Evolutionary conservation across 75 land plant genomes (phyloP), one percentile per base, ranked within the genome.

Genomic region (Gnetum montanum): DNA sequence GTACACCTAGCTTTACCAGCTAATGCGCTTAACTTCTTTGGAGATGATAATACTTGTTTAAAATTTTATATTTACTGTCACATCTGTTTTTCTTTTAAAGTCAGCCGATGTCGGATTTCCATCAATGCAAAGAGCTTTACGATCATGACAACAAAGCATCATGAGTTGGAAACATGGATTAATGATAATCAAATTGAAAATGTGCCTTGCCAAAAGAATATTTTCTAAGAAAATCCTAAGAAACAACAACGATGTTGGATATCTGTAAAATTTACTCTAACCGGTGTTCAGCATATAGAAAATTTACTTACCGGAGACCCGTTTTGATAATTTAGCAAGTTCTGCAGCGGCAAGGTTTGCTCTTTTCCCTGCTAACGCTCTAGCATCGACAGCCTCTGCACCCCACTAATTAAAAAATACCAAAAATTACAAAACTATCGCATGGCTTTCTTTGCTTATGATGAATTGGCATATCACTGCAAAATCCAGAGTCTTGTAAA

Each of bases 281-380:
- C 10, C 41, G 15, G 15, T 40, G 15, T 40, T 10, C 41, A 40
- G n/a, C n/a, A n/a, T n/a, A n/a, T n/a, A 66, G 4, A 45, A 33
- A 27, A 66, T 31, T 28, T 49, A 6, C 63, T 74, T 38, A 89
- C 95, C 86, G 57, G 67, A 70, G 12, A 87, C 83, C 66, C 83
- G 78, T 54, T 56, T 80, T 31, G 97, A 86, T n/a, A 94, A 62
- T 37, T 94, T 94, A 19, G 88, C 83, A 36, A 94, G 70, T 62
- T 94, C 96, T 38, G 96, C 91, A 6, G 98, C 84, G 60, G 96
- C 91, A 65, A 94, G 88, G 36, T 81, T 86, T n/a, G 96, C 98
- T 70, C 83, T 85, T 66, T 94, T 94, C n/a, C 80, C 84, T 52
- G 98, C 96, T 77, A 74, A 68, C 49, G 75, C 97, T 73, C 96